A percentile compares a stretch with the other conserved stretches of the same genome.
phyloP scores from a whole-genome alignment of 768 basidiomycete species.

The Suillus fuscotomentosus region DNA sequence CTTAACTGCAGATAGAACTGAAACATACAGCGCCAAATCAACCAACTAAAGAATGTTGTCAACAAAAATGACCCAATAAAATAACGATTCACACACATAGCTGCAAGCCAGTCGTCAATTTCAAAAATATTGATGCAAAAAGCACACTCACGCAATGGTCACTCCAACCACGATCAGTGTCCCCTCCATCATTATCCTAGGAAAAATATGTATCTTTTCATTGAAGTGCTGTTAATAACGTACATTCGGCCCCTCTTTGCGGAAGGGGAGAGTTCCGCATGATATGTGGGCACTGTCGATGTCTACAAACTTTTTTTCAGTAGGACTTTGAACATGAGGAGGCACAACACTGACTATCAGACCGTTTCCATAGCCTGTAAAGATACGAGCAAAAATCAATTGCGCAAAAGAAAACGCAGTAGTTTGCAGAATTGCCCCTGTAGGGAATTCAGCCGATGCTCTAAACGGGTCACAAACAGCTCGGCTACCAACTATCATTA shows the following conservation, averaged over 20 bases:
- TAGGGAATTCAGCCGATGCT: background rate
- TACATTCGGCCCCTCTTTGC: slow-evolving; percentile 38
- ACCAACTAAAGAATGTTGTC: slow-evolving; percentile 27
- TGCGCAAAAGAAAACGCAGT: slow-evolving; percentile 37
- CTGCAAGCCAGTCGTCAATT: background rate
- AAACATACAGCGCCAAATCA: slow-evolving; percentile 38
- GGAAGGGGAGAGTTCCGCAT: slow-evolving; percentile 44
- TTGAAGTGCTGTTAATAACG: background rate
- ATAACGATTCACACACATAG: background rate
- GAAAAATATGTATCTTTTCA: background rate
- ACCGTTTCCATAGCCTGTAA: slow-evolving; percentile 43
- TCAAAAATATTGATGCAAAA: too few relatives aligned
- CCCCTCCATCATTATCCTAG: slow-evolving; percentile 10
- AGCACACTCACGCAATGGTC: slow-evolving; percentile 34
- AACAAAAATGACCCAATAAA: slow-evolving; percentile 1
- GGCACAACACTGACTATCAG: slow-evolving; percentile 29
- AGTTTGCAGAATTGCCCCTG: slow-evolving; percentile 36
- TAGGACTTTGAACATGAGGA: background rate
- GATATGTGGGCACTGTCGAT: slow-evolving; percentile 43
- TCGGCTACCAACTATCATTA: slow-evolving; percentile 37
- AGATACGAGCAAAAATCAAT: slow-evolving; percentile 39
- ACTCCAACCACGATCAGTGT: slow-evolving; percentile 29
- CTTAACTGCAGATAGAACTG: background rate
- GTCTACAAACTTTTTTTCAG: slow-evolving; percentile 25
- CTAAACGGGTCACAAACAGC: background rate